Evolutionary conservation across 306 rosid species (phyloP).

Genomic region (Ceratonia siliqua): DNA sequence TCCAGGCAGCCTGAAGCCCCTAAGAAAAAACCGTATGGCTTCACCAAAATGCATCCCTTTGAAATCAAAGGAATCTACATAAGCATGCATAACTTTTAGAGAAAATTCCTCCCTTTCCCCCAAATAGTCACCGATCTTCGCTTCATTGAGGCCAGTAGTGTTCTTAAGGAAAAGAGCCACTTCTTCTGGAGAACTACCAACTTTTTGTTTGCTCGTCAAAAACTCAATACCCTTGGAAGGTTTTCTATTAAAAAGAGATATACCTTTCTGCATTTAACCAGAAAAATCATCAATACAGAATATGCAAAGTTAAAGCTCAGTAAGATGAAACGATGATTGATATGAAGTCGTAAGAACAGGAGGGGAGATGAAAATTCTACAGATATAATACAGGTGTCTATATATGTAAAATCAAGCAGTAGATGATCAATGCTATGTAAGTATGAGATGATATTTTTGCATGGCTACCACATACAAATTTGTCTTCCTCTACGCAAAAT

Average conservation of each 20-base stretch:
- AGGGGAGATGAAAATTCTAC: conserved; percentile 16
- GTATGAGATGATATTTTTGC: conserved; percentile 25
- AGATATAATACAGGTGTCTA: conserved; percentile 16
- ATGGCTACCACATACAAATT: conserved; percentile 15
- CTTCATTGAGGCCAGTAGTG: conserved; percentile 77
- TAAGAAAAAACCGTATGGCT: conserved; percentile 92
- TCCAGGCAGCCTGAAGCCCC: conserved; percentile 97
- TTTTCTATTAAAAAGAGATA: conserved; percentile 86
- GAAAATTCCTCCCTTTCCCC: conserved; percentile 97
- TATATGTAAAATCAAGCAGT: conserved; percentile 27
- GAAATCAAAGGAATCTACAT: conserved; percentile 93
- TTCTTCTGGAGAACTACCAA: conserved; percentile 81
- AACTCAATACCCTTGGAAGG: conserved; percentile 96
- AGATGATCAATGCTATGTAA: conserved; percentile 13
- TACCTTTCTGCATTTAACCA: conserved; percentile 91
- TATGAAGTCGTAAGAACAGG: conserved; percentile 14
- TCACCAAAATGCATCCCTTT: conserved; percentile 90
- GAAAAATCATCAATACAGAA: conserved; percentile 43
- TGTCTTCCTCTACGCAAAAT: conserved; percentile 24
- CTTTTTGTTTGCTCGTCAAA: conserved; percentile 72
- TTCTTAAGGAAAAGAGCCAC: conserved; percentile 91
- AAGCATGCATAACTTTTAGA: conserved; percentile 99
- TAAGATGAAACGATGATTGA: conserved; percentile 21
- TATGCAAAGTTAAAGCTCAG: conserved; percentile 34
- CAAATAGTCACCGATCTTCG: conserved; percentile 90